phyloP scores from a whole-genome alignment of 2,329 filamentous ascomycete genomes.

The Venturia aucupariae region DNA sequence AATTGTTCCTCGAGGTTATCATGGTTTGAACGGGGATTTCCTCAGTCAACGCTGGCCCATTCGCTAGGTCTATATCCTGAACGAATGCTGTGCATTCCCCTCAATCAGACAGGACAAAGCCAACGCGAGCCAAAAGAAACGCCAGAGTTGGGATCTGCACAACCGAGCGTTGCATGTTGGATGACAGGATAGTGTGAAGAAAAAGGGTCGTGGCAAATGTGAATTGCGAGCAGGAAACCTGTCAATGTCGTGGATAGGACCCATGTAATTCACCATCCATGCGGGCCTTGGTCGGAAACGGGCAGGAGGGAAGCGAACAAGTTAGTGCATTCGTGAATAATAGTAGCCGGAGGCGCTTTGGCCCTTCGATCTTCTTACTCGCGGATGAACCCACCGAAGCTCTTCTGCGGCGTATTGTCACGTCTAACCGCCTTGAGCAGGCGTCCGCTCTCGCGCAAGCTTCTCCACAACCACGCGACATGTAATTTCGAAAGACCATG shows the following conservation, averaged over 20 bases:
- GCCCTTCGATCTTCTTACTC: slow-evolving; percentile 5
- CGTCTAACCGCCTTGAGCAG: slow-evolving; percentile 5
- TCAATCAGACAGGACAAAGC: slow-evolving; percentile 2
- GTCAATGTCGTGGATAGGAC: slow-evolving; percentile 8
- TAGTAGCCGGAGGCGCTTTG: slow-evolving; percentile 5
- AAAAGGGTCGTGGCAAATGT: slow-evolving; percentile 10
- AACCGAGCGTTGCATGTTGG: slow-evolving; percentile 6
- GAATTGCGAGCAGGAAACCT: slow-evolving; percentile 4
- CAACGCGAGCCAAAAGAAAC: slow-evolving; percentile 8
- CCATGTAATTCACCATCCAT: slow-evolving; percentile 8
- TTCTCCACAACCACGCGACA: slow-evolving; percentile 9
- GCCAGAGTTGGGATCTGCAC: slow-evolving; percentile 5
- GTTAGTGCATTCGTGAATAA: slow-evolving; percentile 6
- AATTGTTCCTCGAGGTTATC: slow-evolving; percentile 5
- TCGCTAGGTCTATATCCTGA: background rate
- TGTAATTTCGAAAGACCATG: slow-evolving; percentile 3
- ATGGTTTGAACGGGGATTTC: slow-evolving; percentile 9
- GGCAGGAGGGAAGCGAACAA: slow-evolving; percentile 6
- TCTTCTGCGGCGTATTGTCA: slow-evolving; percentile 1
- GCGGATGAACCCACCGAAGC: background rate
- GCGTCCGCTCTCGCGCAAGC: slow-evolving; percentile 6
- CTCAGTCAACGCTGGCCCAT: slow-evolving; percentile 2
- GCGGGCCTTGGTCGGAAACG: slow-evolving; percentile 5
- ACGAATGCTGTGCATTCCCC: slow-evolving; percentile 8
- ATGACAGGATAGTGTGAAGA: slow-evolving; percentile 4